These are phyloP conservation scores for Cocos nucifera DNA, from an alignment of 176 grass and related monocot genomes.

Conservation along the genomic window DNA sequence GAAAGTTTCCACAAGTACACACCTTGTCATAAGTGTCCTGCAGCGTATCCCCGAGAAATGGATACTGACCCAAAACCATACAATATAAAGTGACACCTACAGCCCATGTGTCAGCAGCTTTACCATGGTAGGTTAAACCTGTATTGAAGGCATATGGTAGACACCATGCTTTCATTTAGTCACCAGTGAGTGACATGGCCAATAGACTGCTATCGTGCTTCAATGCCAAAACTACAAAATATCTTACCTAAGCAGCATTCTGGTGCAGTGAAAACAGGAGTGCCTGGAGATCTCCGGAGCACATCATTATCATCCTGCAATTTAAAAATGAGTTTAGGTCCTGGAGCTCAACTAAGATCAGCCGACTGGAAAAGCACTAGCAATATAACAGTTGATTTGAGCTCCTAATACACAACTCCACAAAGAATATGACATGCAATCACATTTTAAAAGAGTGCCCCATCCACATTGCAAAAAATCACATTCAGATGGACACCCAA, in stretches of 20 bases:
- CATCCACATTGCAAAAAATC: no score
- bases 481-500: no score
- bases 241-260: conserved; percentile 77
- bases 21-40: conserved; percentile 90
- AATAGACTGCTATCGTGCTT: not conserved
- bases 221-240: conserved; percentile 1
- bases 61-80: conserved; percentile 72
- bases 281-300: conserved; percentile 75
- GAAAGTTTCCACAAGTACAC: no score
- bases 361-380: no score
- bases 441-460: no score
- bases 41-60: conserved; percentile 75
- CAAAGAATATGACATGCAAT: no score
- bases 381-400: no score
- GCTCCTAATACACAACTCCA: no score
- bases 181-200: no score
- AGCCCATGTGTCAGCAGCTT: conserved; percentile 67
- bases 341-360: no score
- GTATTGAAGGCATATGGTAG: not conserved
- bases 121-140: conserved; percentile 69
- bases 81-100: conserved; percentile 83
- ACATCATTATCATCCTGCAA: conserved; percentile 79
- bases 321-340: conserved; percentile 16
- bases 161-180: no score
- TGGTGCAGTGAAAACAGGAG: conserved; percentile 85